Evolutionary conservation across 2,329 filamentous ascomycete species (phyloP).

Genomic region (Apiospora pterosperma): DNA sequence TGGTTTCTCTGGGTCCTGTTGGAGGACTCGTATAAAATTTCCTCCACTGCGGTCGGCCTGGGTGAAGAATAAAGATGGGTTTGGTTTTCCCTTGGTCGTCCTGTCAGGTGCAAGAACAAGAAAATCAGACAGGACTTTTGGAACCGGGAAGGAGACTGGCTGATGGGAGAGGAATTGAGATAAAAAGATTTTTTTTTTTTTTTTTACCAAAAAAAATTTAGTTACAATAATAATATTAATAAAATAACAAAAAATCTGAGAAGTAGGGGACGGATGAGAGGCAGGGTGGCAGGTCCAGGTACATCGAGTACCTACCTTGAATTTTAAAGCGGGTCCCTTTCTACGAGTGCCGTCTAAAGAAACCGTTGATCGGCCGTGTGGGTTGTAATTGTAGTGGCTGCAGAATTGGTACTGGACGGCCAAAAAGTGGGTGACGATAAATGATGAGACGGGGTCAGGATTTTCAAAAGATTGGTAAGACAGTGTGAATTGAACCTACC

Average conservation of each 20-base stretch:
- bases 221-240: no score
- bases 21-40: slow-evolving; percentile 2
- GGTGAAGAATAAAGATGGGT: slow-evolving; percentile 3
- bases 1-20: not conserved
- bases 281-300: slow-evolving; percentile 9
- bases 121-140: not conserved
- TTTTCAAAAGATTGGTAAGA: slow-evolving; percentile 4
- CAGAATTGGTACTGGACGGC: not conserved
- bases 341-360: slow-evolving; percentile 12
- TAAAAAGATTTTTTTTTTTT: no score
- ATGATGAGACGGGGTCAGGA: slow-evolving; percentile 6
- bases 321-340: not conserved
- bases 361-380: slow-evolving; percentile 12
- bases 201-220: no score
- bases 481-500: not conserved
- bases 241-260: not conserved
- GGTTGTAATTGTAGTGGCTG: not conserved
- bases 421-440: slow-evolving; percentile 7
- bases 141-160: not conserved
- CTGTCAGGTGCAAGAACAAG: slow-evolving; percentile 3
- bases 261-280: not conserved
- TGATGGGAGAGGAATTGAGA: not conserved
- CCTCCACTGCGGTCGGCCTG: not conserved
- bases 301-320: slow-evolving; percentile 2
- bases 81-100: not conserved